Conservation (phyloP, 192 early-diverging fungal species). For the Backusella australiensis region DNA sequence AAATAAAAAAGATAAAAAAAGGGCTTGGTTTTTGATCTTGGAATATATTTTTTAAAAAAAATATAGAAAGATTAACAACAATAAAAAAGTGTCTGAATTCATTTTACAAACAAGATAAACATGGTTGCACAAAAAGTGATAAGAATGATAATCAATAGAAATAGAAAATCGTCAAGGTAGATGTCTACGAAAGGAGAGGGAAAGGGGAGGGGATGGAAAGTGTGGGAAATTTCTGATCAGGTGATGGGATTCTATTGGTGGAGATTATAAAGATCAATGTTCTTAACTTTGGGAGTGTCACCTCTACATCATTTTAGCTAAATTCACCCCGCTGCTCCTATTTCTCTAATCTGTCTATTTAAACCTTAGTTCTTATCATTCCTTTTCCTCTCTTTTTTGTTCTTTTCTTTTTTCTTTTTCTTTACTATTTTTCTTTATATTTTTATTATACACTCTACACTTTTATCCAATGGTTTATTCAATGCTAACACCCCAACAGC, state of each 20-base stretch:
- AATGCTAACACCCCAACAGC: background rate
- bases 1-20: background rate
- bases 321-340: constrained; percentile 5
- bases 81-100: background rate
- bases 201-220: constrained; percentile 3
- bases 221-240: constrained; percentile 1
- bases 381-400: background rate
- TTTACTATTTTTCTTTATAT: background rate
- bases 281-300: constrained; percentile 4
- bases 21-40: background rate
- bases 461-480: constrained; percentile 5
- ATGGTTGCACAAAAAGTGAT: background rate
- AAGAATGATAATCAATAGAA: constrained; percentile 1
- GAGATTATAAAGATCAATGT: constrained; percentile 10
- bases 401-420: background rate
- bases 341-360: constrained; percentile 10
- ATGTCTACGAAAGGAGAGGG: background rate
- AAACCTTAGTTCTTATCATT: background rate
- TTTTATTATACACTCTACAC: background rate
- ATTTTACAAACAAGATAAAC: constrained; percentile 10
- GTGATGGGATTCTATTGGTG: constrained; percentile 1
- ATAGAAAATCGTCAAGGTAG: constrained; percentile 2
- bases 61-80: background rate
- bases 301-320: background rate
- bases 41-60: background rate